Conservation (phyloP, 176 grass and related monocot species). For the Paspalum vaginatum region DNA sequence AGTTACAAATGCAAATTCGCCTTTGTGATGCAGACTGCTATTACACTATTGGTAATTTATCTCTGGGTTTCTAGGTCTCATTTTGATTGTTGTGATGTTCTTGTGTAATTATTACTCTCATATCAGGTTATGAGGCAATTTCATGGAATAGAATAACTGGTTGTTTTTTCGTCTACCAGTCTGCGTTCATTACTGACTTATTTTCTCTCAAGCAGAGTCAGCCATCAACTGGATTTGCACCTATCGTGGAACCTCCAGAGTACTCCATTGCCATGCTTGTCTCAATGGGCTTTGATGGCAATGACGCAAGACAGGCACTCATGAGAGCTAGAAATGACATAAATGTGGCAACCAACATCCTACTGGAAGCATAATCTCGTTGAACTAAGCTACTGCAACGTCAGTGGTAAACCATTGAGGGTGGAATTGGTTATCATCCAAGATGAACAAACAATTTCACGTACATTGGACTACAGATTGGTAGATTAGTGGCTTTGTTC, state of each 20-base stretch:
- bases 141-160: neutral
- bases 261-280: conserved; percentile 79
- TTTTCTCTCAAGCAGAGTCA: conserved; percentile 51
- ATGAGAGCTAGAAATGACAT: conserved; percentile 84
- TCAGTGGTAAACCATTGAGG: too few species aligned
- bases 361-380: conserved; percentile 77
- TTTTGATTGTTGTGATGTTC: conserved; percentile 12
- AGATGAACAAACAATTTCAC: conserved; percentile 14
- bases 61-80: conserved; percentile 14
- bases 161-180: conserved; percentile 24
- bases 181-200: conserved; percentile 7
- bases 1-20: too few species aligned
- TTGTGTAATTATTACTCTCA: conserved; percentile 13
- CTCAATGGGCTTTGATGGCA: conserved; percentile 93
- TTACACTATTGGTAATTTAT: conserved; percentile 22
- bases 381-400: conserved; percentile 38
- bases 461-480: neutral
- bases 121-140: neutral
- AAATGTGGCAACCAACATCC: conserved; percentile 88
- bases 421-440: conserved; percentile 24
- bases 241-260: conserved; percentile 71
- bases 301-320: conserved; percentile 80
- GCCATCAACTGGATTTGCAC: conserved; percentile 40
- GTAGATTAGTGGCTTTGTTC: conserved; percentile 17
- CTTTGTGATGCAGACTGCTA: neutral